Evolutionary conservation across 2,329 filamentous ascomycete species (phyloP).

Genomic region (Aspergillus sp.): DNA sequence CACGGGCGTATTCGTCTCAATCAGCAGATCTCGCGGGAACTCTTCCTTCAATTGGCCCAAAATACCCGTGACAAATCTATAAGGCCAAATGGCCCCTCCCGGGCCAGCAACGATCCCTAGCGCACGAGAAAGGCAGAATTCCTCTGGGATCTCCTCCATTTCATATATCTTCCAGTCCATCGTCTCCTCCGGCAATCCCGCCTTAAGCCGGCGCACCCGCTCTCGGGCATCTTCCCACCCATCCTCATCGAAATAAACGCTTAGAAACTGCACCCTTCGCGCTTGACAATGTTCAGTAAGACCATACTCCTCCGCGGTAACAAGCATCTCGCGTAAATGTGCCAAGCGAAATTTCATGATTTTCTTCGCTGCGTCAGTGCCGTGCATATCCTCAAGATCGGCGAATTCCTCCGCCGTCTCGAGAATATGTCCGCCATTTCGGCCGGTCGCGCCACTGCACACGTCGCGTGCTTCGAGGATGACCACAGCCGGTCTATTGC

Average conservation of each 20-base stretch:
- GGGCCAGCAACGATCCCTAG: constrained; percentile 29
- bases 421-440: constrained; percentile 38
- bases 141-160: constrained; percentile 23
- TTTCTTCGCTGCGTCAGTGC: constrained; percentile 24
- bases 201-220: constrained; percentile 27
- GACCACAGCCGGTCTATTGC: constrained; percentile 18
- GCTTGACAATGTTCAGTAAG: constrained; percentile 25
- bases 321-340: constrained; percentile 27
- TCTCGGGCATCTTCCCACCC: constrained; percentile 24
- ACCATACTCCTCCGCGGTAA: constrained; percentile 23
- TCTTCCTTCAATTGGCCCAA: constrained; percentile 19
- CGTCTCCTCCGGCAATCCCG: constrained; percentile 30
- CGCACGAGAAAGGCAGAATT: constrained; percentile 19
- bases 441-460: constrained; percentile 37
- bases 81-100: constrained; percentile 37
- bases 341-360: constrained; percentile 26
- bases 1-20: constrained; percentile 28
- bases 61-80: constrained; percentile 32
- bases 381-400: constrained; percentile 20
- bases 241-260: constrained; percentile 30
- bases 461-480: constrained; percentile 36
- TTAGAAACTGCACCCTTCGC: constrained; percentile 32
- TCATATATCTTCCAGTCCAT: constrained; percentile 30
- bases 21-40: constrained; percentile 39
- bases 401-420: constrained; percentile 30